Conservation (phyloP, 257 asterid genomes). For the Gynochthodes officinalis region DNA sequence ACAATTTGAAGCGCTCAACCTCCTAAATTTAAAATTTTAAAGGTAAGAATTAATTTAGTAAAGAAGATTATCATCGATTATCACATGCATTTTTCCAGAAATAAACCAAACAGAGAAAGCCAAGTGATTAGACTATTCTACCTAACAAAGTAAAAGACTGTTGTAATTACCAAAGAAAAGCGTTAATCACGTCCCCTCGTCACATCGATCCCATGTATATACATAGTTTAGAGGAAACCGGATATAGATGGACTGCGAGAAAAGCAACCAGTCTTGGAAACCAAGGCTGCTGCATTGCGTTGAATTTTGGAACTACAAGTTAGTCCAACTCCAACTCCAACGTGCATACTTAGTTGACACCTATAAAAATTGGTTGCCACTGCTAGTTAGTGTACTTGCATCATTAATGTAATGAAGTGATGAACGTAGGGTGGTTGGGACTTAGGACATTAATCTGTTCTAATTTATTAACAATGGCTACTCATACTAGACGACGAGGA, state of each 20-base stretch:
- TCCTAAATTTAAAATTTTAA: too few species aligned
- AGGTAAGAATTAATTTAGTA: too few species aligned
- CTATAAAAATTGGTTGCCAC: background rate
- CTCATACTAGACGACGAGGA: too few species aligned
- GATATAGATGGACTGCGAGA: background rate
- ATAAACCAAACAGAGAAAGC: constrained; percentile 1
- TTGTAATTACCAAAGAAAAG: too few species aligned
- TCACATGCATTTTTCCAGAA: background rate
- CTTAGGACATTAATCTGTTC: background rate
- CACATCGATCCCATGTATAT: background rate
- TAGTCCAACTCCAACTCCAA: too few species aligned
- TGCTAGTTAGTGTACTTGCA: background rate
- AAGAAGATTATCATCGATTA: background rate
- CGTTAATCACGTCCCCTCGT: background rate
- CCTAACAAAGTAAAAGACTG: background rate
- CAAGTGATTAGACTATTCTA: background rate
- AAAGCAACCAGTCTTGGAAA: background rate
- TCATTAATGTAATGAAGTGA: background rate
- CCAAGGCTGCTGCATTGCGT: background rate
- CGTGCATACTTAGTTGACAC: background rate
- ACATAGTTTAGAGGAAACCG: background rate
- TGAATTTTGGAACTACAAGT: background rate
- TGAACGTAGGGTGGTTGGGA: background rate
- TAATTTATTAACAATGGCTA: too few species aligned
- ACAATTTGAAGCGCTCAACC: too few species aligned